Base-by-base conservation (phyloP, 2,329 filamentous ascomycete genomes). In the Emmonsia crescens region DNA sequence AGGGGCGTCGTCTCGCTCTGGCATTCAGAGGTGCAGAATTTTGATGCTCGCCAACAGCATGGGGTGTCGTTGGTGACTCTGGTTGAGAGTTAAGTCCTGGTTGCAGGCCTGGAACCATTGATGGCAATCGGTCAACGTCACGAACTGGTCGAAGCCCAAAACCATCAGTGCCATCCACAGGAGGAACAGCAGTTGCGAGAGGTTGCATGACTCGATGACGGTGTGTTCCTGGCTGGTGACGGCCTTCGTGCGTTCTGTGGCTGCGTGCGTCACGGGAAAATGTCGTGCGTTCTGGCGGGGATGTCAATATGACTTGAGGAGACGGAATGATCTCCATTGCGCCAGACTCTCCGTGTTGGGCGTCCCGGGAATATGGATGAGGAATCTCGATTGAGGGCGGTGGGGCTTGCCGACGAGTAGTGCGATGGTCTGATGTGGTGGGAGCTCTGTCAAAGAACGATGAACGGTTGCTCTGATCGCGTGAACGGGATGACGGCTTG, bases 341-440 rank as follows among this genome's bases (percentile, higher is more conserved):
- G 60, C 80, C 80, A 40, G 79, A 73, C 58, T 84, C 82, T 55
- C 76, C 68, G 10, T 77, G 67, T 69, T 69, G 78, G 67, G 62
- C 78, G 69, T 71, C 81, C 68, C 75, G 82, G 75, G 73, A 76
- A 73, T 73, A 83, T 71, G 73, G 79, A 72, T 76, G 83, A 21
- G 89, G 85, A 24, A 93, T 89, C 69, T 92, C 89, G 71, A 95
- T 92, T 40, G 86, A 88, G 4, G 91, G 89, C 57, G 92, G 91
- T 66, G 91, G 90, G 36, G 88, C 86, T 72, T 94, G 89, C 69
- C 93, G 83, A 66, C 91, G 85, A 67, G 84, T 85, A 21, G 81
- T 75, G 67, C 87, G 81, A 66, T 84, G 82, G 51, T 80, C 78
- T 33, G 70, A 66, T 60, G 87, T 83, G 42, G 80, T 75, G 63